A percentile compares a stretch with the other conserved stretches of the same genome.
phyloP scores from a whole-genome alignment of 1,284 basidiomycete species.

The Phellopilus nigrolimitatus region DNA sequence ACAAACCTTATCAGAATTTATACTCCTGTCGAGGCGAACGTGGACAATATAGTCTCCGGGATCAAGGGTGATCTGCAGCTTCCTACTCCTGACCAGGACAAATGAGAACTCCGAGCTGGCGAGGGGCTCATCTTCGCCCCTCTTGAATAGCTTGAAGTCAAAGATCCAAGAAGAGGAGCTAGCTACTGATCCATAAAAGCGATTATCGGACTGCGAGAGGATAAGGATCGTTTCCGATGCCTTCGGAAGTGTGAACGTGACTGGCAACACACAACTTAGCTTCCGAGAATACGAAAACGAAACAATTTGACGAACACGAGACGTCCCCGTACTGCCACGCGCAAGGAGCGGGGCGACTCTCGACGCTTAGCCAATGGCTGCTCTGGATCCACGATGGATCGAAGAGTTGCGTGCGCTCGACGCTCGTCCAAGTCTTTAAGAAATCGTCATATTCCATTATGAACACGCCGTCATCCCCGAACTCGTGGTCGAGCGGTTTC shows the following conservation, averaged over 20 bases:
- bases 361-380: conserved; percentile 43
- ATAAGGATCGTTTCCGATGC: conserved; percentile 40
- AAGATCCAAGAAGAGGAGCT: conserved; percentile 36
- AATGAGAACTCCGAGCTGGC: conserved; percentile 34
- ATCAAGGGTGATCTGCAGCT: conserved; percentile 38
- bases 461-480: conserved; percentile 49
- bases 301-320: conserved; percentile 36
- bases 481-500: conserved; percentile 35
- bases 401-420: conserved; percentile 45
- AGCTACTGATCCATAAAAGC: conserved; percentile 38
- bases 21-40: conserved; percentile 37
- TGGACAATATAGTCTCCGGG: conserved; percentile 49
- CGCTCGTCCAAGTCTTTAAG: conserved; percentile 38
- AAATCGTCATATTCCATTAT: conserved; percentile 56
- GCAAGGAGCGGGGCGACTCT: conserved; percentile 32
- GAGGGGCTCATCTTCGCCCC: conserved; percentile 34
- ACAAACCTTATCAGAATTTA: conserved; percentile 15
- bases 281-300: conserved; percentile 28
- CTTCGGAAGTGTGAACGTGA: conserved; percentile 38
- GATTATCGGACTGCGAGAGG: conserved; percentile 43
- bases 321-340: conserved; percentile 47
- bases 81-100: conserved; percentile 37
- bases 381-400: conserved; percentile 45
- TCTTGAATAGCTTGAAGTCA: conserved; percentile 45
- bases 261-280: conserved; percentile 25